Evolutionary conservation across 2,329 filamentous ascomycete species (phyloP).

Genomic region (Neoascochyta sp.): DNA sequence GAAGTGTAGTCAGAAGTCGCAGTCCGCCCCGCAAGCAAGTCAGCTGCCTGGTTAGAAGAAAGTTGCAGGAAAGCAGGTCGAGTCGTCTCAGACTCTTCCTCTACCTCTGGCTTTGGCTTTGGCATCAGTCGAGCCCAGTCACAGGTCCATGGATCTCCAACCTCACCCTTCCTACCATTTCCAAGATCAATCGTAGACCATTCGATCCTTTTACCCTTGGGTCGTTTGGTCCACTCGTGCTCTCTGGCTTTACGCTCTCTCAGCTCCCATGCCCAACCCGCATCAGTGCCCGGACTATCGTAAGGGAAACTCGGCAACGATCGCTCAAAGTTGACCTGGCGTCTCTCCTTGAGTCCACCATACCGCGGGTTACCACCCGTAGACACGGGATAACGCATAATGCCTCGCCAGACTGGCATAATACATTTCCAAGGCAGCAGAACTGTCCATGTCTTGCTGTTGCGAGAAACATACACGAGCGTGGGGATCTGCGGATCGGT

Average conservation of each 20-base stretch:
- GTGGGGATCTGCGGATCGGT: conserved; percentile 76
- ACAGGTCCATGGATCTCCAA: conserved; percentile 77
- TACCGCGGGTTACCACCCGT: conserved; percentile 78
- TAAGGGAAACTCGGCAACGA: conserved; percentile 78
- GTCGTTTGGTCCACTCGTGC: conserved; percentile 68
- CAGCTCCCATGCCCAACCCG: conserved; percentile 75
- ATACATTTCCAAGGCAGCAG: conserved; percentile 90
- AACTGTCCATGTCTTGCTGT: conserved; percentile 66
- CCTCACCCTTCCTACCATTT: conserved; percentile 70
- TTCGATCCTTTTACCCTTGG: conserved; percentile 75
- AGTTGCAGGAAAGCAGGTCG: conserved; percentile 24
- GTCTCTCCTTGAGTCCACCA: conserved; percentile 74
- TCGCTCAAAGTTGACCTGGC: conserved; percentile 78
- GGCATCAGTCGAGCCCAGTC: conserved; percentile 72
- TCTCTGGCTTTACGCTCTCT: conserved; percentile 59
- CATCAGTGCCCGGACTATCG: conserved; percentile 74
- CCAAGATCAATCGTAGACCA: conserved; percentile 75
- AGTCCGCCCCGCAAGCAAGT: conserved; percentile 8
- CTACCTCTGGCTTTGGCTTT: conserved; percentile 1
- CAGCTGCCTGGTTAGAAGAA: conserved; percentile 28
- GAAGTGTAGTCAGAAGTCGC: conserved; percentile 1
- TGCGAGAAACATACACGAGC: conserved; percentile 62
- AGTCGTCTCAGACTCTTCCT: conserved; percentile 6
- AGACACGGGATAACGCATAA: conserved; percentile 77
- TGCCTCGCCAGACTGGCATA: conserved; percentile 74